These are phyloP conservation scores for Cladophialophora chaetospira DNA, from an alignment of 2,329 filamentous ascomycete species.

Conservation along the genomic window DNA sequence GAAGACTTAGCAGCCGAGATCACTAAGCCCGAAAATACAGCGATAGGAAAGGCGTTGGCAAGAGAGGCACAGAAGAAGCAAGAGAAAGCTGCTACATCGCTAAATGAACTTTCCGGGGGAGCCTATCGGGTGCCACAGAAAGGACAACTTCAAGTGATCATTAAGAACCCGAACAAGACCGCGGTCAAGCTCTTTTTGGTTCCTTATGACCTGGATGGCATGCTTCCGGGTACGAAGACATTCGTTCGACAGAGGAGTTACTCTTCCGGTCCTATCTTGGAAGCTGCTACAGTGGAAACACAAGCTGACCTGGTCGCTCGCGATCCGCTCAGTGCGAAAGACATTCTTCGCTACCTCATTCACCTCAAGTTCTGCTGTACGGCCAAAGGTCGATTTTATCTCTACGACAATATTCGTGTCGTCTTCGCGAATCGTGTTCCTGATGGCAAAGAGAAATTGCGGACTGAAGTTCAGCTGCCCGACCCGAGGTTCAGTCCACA, in stretches of 20 bases:
- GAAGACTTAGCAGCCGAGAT: constrained; percentile 20
- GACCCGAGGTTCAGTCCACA: constrained; percentile 86
- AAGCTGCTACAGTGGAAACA: constrained; percentile 62
- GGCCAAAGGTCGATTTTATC: constrained; percentile 77
- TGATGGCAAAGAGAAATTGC: constrained; percentile 88
- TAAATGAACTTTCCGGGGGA: constrained; percentile 76
- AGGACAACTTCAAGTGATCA: constrained; percentile 92
- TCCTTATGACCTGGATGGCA: constrained; percentile 87
- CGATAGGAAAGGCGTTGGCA: constrained; percentile 37
- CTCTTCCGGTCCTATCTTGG: constrained; percentile 80
- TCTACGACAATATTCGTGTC: constrained; percentile 89
- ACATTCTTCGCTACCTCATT: constrained; percentile 83
- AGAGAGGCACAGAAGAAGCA: constrained; percentile 56
- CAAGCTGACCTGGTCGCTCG: constrained; percentile 55
- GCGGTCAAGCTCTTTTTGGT: constrained; percentile 94
- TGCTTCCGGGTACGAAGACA: constrained; percentile 92
- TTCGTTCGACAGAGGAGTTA: constrained; percentile 95
- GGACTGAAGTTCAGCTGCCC: constrained; percentile 85
- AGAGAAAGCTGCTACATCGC: constrained; percentile 61
- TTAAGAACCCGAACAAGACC: constrained; percentile 98
- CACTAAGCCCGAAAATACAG: constrained; percentile 24
- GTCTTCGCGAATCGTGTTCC: constrained; percentile 97
- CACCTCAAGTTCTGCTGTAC: constrained; percentile 93
- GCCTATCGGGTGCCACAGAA: constrained; percentile 92
- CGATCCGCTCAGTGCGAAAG: constrained; percentile 54